Percentiles rank a stretch among this genome's conserved stretches.
Evolutionary conservation across 2,329 filamentous ascomycete species (phyloP).

Genomic region (Ploettnerulaceae sp.): DNA sequence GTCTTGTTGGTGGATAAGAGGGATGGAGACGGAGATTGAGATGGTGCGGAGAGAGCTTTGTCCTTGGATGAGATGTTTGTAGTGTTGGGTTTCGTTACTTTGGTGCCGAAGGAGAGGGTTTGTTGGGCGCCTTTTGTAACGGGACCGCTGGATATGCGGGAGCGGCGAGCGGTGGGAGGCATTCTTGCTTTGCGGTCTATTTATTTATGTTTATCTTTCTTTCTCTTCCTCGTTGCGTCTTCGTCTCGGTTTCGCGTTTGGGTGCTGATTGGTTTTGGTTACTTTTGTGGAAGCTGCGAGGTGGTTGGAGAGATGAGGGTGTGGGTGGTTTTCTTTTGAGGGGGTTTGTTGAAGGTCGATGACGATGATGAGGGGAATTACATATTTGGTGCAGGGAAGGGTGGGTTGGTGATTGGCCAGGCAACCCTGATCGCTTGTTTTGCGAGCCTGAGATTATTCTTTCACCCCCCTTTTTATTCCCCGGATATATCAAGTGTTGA

Average conservation of each 20-base stretch:
- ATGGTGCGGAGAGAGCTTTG: slow-evolving; percentile 6
- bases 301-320: not conserved
- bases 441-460: not conserved
- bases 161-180: slow-evolving; percentile 39
- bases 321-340: slow-evolving; percentile 1
- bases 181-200: slow-evolving; percentile 28
- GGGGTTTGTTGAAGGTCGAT: slow-evolving; percentile 8
- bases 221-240: no score
- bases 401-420: not conserved
- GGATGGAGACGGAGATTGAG: no score
- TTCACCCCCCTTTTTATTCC: no score
- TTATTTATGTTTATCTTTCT: not conserved
- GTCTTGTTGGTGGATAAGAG: no score
- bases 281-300: no score
- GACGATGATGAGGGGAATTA: no score
- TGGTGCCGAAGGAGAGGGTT: slow-evolving; percentile 57
- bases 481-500: no score
- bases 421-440: slow-evolving; percentile 8
- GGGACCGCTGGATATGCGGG: slow-evolving; percentile 36
- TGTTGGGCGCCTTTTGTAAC: slow-evolving; percentile 42
- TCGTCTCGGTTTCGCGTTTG: not conserved
- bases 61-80: slow-evolving; percentile 14
- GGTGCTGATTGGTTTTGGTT: not conserved
- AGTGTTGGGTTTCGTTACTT: slow-evolving; percentile 53
- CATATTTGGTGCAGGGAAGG: no score